A percentile compares a stretch with the other conserved stretches of the same genome.
These are phyloP conservation scores for Plicaturopsis crispa DNA, from an alignment of 768 basidiomycete genomes.

Conservation along the genomic window DNA sequence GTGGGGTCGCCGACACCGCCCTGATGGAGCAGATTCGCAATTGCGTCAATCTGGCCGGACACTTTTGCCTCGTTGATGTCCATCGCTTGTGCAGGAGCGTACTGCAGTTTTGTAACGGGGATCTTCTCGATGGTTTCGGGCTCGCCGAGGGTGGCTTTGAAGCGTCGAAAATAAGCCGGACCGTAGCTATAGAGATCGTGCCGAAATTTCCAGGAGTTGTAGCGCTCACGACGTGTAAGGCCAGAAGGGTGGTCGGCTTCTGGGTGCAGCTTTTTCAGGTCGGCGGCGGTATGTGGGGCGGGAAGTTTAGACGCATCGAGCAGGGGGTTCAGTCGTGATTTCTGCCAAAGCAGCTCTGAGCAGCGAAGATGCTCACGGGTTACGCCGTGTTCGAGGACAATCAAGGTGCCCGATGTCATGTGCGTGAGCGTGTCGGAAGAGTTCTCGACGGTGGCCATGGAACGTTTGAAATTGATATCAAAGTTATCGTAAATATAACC, in stretches of 20 bases:
- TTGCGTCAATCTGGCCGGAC: conserved; percentile 12
- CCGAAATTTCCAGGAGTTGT: conserved; percentile 14
- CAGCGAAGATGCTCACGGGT: conserved; percentile 11
- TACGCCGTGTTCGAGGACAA: conserved; percentile 15
- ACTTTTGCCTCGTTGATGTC: conserved; percentile 17
- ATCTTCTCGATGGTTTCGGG: conserved; percentile 19
- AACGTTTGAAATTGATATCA: conserved; percentile 15
- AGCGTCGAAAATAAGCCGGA: conserved; percentile 14
- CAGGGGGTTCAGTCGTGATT: conserved; percentile 7
- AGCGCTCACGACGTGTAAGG: conserved; percentile 15
- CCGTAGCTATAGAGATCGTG: conserved; percentile 9
- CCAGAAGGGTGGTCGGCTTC: conserved; percentile 10
- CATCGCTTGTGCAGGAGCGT: conserved; percentile 12
- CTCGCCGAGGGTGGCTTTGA: conserved; percentile 8
- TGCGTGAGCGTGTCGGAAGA: conserved; percentile 12
- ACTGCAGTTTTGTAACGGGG: conserved; percentile 13
- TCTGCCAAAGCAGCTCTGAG: conserved; percentile 15
- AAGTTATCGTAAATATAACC: conserved; percentile 18
- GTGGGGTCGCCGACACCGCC: conserved; percentile 2
- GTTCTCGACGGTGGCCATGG: conserved; percentile 13
- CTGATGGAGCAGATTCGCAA: conserved; percentile 7
- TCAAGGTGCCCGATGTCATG: conserved; percentile 15
- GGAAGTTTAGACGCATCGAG: background rate
- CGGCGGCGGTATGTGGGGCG: background rate
- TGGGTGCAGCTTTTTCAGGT: conserved; percentile 10